Evolutionary conservation across 106 monocot genomes (phyloP).

Genomic region (Dendrobium officinale): DNA sequence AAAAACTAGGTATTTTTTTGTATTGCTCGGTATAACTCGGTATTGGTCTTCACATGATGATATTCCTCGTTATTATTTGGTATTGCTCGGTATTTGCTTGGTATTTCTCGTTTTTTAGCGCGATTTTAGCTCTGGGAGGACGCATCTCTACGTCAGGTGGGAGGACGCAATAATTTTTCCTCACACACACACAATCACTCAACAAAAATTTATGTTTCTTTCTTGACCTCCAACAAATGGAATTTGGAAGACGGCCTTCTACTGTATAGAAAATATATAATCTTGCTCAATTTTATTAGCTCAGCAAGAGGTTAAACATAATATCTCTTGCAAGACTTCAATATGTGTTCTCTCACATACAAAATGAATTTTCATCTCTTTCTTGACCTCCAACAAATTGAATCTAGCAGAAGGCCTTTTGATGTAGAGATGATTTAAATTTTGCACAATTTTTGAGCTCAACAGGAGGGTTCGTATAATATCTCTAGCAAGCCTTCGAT

Average conservation of each 20-base stretch:
- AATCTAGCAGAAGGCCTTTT: not conserved
- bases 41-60: no score
- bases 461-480: not conserved
- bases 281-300: not conserved
- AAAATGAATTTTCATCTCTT: not conserved
- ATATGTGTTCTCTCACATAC: not conserved
- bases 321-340: not conserved
- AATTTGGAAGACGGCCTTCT: no score
- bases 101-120: no score
- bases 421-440: not conserved
- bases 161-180: no score
- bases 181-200: no score
- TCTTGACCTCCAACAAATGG: not conserved
- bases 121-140: no score
- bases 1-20: no score
- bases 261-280: not conserved
- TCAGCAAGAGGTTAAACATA: not conserved
- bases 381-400: not conserved
- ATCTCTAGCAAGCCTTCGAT: slow-evolving; percentile 1
- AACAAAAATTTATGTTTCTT: not conserved
- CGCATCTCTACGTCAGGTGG: no score
- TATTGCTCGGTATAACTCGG: no score
- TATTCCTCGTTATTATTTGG: no score
- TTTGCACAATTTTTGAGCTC: not conserved
- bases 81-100: no score